Conservation (phyloP, 2,329 filamentous ascomycete genomes). For the Fusarium incarnatum region DNA sequence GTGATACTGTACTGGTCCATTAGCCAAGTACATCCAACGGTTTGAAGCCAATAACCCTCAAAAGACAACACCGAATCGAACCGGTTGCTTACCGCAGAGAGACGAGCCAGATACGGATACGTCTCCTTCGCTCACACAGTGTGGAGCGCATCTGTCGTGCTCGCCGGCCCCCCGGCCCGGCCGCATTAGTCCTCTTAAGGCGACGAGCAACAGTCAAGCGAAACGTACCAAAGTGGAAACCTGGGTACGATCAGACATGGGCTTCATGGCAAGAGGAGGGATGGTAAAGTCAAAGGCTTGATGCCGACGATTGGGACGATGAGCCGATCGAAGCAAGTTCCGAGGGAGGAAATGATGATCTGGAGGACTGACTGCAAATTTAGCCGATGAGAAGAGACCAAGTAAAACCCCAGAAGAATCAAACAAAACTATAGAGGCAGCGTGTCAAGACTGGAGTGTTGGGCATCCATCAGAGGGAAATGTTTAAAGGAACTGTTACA, state of each 20-base stretch:
- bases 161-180: slow-evolving; percentile 34
- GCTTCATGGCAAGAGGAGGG: slow-evolving; percentile 5
- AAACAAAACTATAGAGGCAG: slow-evolving; percentile 26
- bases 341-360: neutral
- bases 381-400: neutral
- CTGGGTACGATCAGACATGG: slow-evolving; percentile 23
- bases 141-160: slow-evolving; percentile 26
- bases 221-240: slow-evolving; percentile 39
- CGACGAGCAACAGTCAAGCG: slow-evolving; percentile 37
- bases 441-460: neutral
- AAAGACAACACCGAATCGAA: neutral
- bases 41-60: neutral
- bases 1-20: slow-evolving; percentile 9
- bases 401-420: slow-evolving; percentile 29
- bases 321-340: neutral
- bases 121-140: slow-evolving; percentile 23
- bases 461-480: neutral
- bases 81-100: neutral
- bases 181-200: slow-evolving; percentile 40
- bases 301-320: neutral
- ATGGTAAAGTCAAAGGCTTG: neutral
- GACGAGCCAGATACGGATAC: neutral
- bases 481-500: neutral
- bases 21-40: neutral
- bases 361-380: slow-evolving; percentile 15